phyloP scores from a whole-genome alignment of 345 rosid genomes.

The Corchorus olitorius region DNA sequence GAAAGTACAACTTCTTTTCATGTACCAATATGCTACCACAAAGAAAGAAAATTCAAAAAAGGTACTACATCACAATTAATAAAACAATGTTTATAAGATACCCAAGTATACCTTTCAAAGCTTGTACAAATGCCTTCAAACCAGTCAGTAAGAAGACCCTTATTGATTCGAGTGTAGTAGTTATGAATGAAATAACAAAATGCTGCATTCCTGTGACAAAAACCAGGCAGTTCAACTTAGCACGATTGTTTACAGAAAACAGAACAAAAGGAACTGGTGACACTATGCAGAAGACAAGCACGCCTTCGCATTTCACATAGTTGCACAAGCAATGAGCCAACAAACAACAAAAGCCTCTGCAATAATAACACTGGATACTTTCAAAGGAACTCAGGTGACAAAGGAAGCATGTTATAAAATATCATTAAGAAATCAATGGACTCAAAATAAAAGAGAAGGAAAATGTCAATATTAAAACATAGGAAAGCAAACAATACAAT shows the following conservation, averaged over 20 bases:
- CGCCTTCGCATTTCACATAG: neutral
- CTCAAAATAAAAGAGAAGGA: no score
- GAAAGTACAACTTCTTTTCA: neutral
- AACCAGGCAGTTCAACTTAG: neutral
- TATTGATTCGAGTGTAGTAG: slow-evolving; percentile 55
- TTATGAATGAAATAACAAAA: slow-evolving; percentile 69
- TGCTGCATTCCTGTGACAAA: slow-evolving; percentile 66
- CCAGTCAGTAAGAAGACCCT: slow-evolving; percentile 69
- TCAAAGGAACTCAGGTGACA: neutral
- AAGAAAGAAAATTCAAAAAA: neutral
- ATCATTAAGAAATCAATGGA: neutral
- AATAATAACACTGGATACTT: neutral
- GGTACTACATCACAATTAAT: neutral
- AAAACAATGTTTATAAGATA: neutral
- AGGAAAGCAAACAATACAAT: no score
- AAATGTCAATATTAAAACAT: no score
- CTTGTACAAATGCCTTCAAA: slow-evolving; percentile 76
- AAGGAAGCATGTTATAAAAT: no score
- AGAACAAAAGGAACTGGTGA: neutral
- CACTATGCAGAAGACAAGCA: neutral
- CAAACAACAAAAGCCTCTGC: neutral
- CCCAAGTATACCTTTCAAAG: slow-evolving; percentile 66
- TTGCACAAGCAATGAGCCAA: neutral
- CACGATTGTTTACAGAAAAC: neutral
- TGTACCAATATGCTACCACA: neutral